Percentiles rank a stretch among this genome's conserved stretches.
phyloP scores from a whole-genome alignment of 176 grass and related monocot genomes.

The Lolium perenne region DNA sequence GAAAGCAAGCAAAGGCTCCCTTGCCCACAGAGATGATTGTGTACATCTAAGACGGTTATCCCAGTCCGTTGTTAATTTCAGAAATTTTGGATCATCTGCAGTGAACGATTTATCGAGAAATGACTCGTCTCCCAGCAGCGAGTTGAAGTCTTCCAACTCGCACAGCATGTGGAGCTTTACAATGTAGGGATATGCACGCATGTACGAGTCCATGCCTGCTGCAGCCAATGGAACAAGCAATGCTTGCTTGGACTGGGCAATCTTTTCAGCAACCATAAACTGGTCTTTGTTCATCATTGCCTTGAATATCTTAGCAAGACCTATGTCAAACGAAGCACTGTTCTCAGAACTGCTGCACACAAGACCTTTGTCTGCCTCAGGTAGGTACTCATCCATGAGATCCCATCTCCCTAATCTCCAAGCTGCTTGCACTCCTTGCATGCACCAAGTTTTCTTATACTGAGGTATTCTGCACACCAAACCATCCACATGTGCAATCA shows the following conservation, averaged over 20 bases:
- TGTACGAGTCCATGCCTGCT: constrained; percentile 97
- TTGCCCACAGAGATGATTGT: constrained; percentile 87
- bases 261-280: constrained; percentile 78
- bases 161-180: constrained; percentile 96
- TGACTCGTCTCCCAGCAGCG: constrained; percentile 73
- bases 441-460: constrained; percentile 91
- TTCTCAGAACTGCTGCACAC: constrained; percentile 64
- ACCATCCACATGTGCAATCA: constrained; percentile 96
- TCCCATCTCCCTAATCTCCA: constrained; percentile 98
- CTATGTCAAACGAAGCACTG: constrained; percentile 93
- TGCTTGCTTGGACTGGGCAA: constrained; percentile 83
- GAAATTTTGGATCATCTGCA: constrained; percentile 69
- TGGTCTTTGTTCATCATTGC: constrained; percentile 95
- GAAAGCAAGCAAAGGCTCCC: constrained; percentile 95
- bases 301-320: constrained; percentile 95
- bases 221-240: constrained; percentile 90
- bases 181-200: constrained; percentile 98
- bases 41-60: constrained; percentile 93
- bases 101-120: constrained; percentile 80
- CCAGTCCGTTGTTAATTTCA: constrained; percentile 84
- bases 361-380: constrained; percentile 64
- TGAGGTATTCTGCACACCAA: constrained; percentile 78
- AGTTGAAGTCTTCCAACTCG: constrained; percentile 88
- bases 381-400: constrained; percentile 93
- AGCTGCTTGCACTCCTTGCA: constrained; percentile 94